A percentile compares a stretch with the other conserved stretches of the same genome.
These are phyloP conservation scores for Aethionema arabicum DNA, from an alignment of 345 rosid species.

Conservation along the genomic window DNA sequence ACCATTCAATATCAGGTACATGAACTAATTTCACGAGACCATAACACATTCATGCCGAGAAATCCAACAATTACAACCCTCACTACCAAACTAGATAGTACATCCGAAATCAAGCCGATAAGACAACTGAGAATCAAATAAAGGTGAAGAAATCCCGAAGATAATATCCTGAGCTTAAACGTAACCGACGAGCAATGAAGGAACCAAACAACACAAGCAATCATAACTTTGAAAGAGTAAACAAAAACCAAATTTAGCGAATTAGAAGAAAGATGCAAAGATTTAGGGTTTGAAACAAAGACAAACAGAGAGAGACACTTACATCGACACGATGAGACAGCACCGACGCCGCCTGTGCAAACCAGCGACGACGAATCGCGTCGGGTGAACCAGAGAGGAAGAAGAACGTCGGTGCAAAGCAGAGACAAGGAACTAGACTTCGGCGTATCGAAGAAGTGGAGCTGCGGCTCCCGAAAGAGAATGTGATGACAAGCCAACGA, in stretches of 20 bases:
- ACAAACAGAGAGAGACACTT: background rate
- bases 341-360: background rate
- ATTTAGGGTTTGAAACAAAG: slow-evolving; percentile 34
- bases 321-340: slow-evolving; percentile 14
- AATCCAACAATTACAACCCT: slow-evolving; percentile 9
- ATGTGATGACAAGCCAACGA: slow-evolving; percentile 1
- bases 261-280: slow-evolving; percentile 20
- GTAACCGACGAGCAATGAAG: background rate
- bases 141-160: slow-evolving; percentile 5
- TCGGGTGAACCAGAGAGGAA: slow-evolving; percentile 17
- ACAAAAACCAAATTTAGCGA: background rate
- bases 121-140: background rate
- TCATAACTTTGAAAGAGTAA: background rate
- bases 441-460: slow-evolving; percentile 24
- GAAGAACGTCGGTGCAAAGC: slow-evolving; percentile 16
- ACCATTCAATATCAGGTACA: background rate
- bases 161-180: background rate
- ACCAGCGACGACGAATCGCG: background rate
- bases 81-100: background rate
- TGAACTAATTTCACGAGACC: background rate
- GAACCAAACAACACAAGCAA: background rate
- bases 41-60: background rate
- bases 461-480: slow-evolving; percentile 29
- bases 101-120: slow-evolving; percentile 12
- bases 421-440: slow-evolving; percentile 13